These are phyloP conservation scores for Candida golubevii DNA, from an alignment of 805 yeast species.

Conservation along the genomic window DNA sequence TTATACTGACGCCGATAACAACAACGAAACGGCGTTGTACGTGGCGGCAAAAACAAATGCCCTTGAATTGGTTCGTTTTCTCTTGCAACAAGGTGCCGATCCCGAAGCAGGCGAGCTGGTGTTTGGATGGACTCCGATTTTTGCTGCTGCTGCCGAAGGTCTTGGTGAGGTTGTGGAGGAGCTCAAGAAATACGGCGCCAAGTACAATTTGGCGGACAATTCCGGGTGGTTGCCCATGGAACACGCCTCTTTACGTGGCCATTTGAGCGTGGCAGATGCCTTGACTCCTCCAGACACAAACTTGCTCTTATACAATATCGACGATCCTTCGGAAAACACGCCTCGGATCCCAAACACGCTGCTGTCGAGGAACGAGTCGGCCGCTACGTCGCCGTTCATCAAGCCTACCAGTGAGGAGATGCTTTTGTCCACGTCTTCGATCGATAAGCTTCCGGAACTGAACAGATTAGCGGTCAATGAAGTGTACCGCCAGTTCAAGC, in stretches of 20 bases:
- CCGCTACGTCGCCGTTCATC: conserved; percentile 14
- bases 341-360: conserved; percentile 15
- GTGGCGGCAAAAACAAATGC: conserved; percentile 67
- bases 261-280: conserved; percentile 61
- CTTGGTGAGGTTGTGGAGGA: conserved; percentile 49
- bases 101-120: conserved; percentile 71
- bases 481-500: conserved; percentile 38
- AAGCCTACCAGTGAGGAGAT: conserved; percentile 14
- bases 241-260: conserved; percentile 90
- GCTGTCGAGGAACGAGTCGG: conserved; percentile 15
- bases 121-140: conserved; percentile 94
- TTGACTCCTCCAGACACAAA: conserved; percentile 46
- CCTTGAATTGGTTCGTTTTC: conserved; percentile 46
- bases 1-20: conserved; percentile 52
- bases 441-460: conserved; percentile 36
- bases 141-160: conserved; percentile 88
- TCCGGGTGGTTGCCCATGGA: conserved; percentile 99
- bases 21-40: conserved; percentile 76
- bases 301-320: conserved; percentile 33
- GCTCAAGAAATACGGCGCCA: conserved; percentile 52
- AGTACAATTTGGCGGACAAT: conserved; percentile 57
- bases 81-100: conserved; percentile 60
- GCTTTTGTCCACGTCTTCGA: conserved; percentile 26
- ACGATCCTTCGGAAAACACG: conserved; percentile 30
- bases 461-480: conserved; percentile 29